Conservation (phyloP, 257 asterid genomes). For the Solanum phureja region DNA sequence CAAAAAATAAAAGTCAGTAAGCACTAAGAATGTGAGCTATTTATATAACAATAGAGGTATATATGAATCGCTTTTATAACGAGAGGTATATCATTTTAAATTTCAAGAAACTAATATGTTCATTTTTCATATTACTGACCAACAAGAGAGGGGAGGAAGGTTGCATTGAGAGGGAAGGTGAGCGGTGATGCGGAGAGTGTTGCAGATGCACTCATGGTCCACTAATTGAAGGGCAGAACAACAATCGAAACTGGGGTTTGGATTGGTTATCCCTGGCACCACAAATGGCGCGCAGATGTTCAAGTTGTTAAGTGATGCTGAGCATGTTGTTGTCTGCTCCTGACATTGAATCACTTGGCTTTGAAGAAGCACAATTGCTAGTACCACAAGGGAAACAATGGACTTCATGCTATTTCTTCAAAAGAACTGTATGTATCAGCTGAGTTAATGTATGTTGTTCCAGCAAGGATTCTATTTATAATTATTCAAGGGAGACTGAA, state of each 20-base stretch:
- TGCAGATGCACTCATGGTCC: constrained; percentile 29
- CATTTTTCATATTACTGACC: background rate
- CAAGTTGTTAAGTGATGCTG: constrained; percentile 27
- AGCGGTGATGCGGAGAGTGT: constrained; percentile 27
- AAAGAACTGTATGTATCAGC: too few relatives aligned
- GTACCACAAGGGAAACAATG: background rate
- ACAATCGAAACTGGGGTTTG: constrained; percentile 16
- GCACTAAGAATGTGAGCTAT: background rate
- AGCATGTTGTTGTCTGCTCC: constrained; percentile 16
- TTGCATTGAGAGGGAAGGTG: constrained; percentile 48
- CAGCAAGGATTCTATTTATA: background rate
- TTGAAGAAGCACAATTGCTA: background rate
- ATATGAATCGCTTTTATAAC: too few relatives aligned
- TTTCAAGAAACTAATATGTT: background rate
- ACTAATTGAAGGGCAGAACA: constrained; percentile 18
- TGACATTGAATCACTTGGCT: background rate
- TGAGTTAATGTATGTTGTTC: background rate
- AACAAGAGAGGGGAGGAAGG: constrained; percentile 37
- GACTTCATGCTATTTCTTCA: constrained; percentile 2
- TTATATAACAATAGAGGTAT: too few relatives aligned
- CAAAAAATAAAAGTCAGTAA: background rate
- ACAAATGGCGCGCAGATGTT: constrained; percentile 22
- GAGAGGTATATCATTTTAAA: background rate
- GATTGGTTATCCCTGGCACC: constrained; percentile 6
- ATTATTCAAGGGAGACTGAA: background rate